Percentiles rank a stretch among this genome's conserved stretches.
These are phyloP conservation scores for Capsicum baccatum DNA, from an alignment of 257 asterid species.

Conservation along the genomic window DNA sequence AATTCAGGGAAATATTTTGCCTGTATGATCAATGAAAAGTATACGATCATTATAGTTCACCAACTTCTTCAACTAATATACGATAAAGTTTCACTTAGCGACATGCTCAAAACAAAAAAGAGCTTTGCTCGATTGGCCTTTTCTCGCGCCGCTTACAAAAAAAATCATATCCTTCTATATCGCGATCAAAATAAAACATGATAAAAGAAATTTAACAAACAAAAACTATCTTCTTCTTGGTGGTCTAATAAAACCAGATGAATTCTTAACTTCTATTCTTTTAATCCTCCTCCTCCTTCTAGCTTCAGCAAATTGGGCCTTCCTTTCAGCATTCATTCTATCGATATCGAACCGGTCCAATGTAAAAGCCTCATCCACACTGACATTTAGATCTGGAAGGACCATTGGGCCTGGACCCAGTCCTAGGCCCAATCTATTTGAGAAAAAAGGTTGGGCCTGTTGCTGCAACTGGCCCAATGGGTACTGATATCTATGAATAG, in stretches of 20 bases:
- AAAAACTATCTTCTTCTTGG: constrained; percentile 20
- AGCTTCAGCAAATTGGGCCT: constrained; percentile 61
- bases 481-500: constrained; percentile 18
- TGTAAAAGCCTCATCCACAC: constrained; percentile 37
- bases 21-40: neutral
- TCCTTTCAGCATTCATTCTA: constrained; percentile 34
- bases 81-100: neutral
- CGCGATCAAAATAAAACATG: neutral
- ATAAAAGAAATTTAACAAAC: neutral
- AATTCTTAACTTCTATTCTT: constrained; percentile 44
- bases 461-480: constrained; percentile 31
- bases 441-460: constrained; percentile 28
- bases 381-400: constrained; percentile 50
- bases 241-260: constrained; percentile 25
- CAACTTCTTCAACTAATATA: neutral
- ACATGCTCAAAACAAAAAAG: neutral
- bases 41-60: neutral
- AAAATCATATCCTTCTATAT: neutral
- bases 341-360: constrained; percentile 41
- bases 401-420: constrained; percentile 38
- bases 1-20: neutral
- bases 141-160: neutral
- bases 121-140: constrained; percentile 21
- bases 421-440: constrained; percentile 36
- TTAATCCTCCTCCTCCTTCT: constrained; percentile 61